Base-by-base conservation (phyloP, 2,329 filamentous ascomycete genomes). In the Fusarium citri region DNA sequence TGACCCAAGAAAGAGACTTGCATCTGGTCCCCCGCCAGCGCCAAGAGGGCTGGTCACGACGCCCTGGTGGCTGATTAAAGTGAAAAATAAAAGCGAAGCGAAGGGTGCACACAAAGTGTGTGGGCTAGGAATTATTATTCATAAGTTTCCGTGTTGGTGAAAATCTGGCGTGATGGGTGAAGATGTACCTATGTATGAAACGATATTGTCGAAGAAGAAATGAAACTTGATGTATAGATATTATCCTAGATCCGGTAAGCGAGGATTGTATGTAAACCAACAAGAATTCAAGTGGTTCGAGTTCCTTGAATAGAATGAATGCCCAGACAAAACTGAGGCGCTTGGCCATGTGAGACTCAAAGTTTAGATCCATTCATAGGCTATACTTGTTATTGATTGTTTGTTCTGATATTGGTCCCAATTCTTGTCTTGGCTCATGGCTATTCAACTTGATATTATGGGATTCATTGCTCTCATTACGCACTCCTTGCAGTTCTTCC, bases 1-100 rank as follows among this genome's bases (percentile, higher is more conserved):
- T 40, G 49, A 53, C 66, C 60, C 43, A 66, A 67, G 65, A 60
- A 61, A 61, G 61, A 59, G 65, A 68, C 57, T 48, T 69, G 71
- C 68, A 69, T 62, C 65, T 67, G 47, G 49, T 59, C 59, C 59
- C 63, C 56, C 59, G 49, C 41, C 28, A 23, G 47, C 54, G 64
- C 65, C 59, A 68, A 68, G 53, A 60, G 25, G 25, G 23, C 30
- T 49, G 64, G 65, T 68, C 65, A 64, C 55, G 66, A 59, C n/a
- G 45, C 48, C 43, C 25, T 55, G 59, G 64, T 59, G 64, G 65
- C 59, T 68, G 65, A 54, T 68, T 46, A 64, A 55, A 41, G 59
- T 42, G 47, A 62, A 41, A 47, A 34, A 31, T 26, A 20, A 22
- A 55, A 58, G 40, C 28, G 37, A 64, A 34, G 59, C 53, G 37